phyloP scores from a whole-genome alignment of 2,329 filamentous ascomycete species.

The Clonostachys rosea region DNA sequence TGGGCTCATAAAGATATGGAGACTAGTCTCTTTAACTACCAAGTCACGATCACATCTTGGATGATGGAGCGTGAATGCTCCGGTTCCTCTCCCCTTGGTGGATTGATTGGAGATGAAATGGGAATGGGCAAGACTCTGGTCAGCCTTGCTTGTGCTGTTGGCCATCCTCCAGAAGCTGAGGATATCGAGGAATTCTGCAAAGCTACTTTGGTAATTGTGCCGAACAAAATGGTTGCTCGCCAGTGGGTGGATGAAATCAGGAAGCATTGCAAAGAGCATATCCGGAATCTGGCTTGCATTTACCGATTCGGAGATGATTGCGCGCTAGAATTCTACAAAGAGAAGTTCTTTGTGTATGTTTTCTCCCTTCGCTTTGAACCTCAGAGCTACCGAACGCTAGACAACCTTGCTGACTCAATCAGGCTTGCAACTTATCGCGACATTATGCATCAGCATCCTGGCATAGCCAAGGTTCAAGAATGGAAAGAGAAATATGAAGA shows the following conservation, averaged over 20 bases:
- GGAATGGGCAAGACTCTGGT: slow-evolving; percentile 69
- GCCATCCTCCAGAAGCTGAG: slow-evolving; percentile 39
- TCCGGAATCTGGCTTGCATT: background rate
- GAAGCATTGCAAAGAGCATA: slow-evolving; percentile 9
- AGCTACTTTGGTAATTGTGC: slow-evolving; percentile 24
- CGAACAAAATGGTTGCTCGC: slow-evolving; percentile 7
- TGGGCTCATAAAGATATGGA: background rate
- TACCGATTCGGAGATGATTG: slow-evolving; percentile 4
- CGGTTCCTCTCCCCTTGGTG: slow-evolving; percentile 42
- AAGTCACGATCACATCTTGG: slow-evolving; percentile 45
- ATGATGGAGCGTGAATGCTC: slow-evolving; percentile 47
- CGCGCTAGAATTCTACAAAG: background rate
- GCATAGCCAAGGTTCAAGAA: rapidly evolving
- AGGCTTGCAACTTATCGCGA: slow-evolving; percentile 23
- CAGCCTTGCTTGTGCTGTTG: slow-evolving; percentile 68
- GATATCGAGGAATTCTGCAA: slow-evolving; percentile 25
- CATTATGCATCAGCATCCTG: slow-evolving; percentile 9
- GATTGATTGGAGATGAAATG: slow-evolving; percentile 58
- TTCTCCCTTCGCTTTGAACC: no score
- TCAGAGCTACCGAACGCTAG: no score
- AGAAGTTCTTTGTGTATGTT: slow-evolving; percentile 5
- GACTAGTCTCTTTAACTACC: slow-evolving; percentile 25
- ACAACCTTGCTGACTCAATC: background rate
- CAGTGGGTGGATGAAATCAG: slow-evolving; percentile 22
- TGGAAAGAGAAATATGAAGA: background rate